Conservation (phyloP, 495 filamentous ascomycete species). For the Xylaria nigripes region DNA sequence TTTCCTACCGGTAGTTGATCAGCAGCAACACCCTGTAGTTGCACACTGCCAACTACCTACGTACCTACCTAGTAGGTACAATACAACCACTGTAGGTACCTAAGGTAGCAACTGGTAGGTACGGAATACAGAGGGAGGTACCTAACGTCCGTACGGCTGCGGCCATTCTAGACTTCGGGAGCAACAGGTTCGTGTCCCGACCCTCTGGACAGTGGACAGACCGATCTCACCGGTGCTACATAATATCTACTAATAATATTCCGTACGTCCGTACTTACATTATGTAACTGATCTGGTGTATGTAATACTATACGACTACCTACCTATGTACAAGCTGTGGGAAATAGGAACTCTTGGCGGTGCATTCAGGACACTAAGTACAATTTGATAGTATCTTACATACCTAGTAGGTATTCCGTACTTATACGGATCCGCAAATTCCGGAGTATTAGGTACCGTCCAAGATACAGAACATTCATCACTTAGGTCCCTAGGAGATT, state of each 20-base stretch:
- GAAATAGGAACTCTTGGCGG: no score
- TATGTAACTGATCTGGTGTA: neutral
- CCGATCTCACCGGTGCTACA: neutral
- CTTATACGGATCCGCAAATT: no score
- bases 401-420: no score
- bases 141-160: neutral
- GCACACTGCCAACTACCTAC: no score
- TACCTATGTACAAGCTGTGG: neutral
- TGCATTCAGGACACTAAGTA: no score
- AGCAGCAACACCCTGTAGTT: no score
- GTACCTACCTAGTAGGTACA: no score
- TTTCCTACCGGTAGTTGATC: neutral
- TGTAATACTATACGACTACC: neutral
- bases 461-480: no score
- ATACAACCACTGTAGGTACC: no score
- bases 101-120: neutral
- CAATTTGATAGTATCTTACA: no score
- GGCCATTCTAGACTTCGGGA: constrained; percentile 7
- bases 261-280: neutral
- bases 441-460: no score
- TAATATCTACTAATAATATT: neutral
- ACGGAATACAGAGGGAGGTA: neutral
- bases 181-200: neutral
- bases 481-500: no score
- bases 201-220: constrained; percentile 5